Percentiles rank a stretch among this genome's conserved stretches.
These are phyloP conservation scores for Saccharomyces jurei DNA, from an alignment of 805 yeast species.

Conservation along the genomic window DNA sequence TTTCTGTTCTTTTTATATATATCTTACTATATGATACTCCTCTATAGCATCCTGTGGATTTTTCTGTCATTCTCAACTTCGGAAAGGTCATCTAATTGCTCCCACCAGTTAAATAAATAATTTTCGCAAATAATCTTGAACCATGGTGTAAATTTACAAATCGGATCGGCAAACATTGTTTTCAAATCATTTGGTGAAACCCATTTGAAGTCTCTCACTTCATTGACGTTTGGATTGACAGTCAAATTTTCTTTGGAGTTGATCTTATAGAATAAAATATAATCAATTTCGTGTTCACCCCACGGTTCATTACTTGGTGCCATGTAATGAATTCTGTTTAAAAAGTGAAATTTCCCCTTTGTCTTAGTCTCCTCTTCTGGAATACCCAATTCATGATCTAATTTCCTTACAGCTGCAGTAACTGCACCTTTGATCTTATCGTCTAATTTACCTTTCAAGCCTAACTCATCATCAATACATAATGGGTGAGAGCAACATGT, in stretches of 20 bases:
- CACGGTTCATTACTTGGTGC: constrained; percentile 76
- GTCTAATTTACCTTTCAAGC: constrained; percentile 38
- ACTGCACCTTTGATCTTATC: constrained; percentile 71
- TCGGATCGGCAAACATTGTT: constrained; percentile 62
- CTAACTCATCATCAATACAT: constrained; percentile 74
- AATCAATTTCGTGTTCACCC: constrained; percentile 98
- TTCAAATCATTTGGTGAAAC: constrained; percentile 62
- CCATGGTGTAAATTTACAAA: constrained; percentile 92
- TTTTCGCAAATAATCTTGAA: constrained; percentile 90
- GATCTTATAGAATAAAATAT: constrained; percentile 71
- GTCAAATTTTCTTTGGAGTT: constrained; percentile 38
- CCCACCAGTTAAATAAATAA: constrained; percentile 93
- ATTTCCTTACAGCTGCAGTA: constrained; percentile 83
- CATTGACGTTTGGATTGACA: constrained; percentile 62
- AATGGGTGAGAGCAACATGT: constrained; percentile 98
- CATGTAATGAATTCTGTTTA: constrained; percentile 92
- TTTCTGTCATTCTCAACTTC: constrained; percentile 36
- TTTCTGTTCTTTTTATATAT: neutral
- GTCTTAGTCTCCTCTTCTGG: constrained; percentile 47
- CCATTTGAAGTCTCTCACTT: constrained; percentile 73
- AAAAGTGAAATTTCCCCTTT: constrained; percentile 60
- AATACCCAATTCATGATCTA: constrained; percentile 91
- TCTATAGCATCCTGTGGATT: constrained; percentile 30
- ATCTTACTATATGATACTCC: neutral
- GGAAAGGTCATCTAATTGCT: constrained; percentile 50